A percentile compares a stretch with the other conserved stretches of the same genome.
phyloP scores from a whole-genome alignment of 2,329 filamentous ascomycete species.

The Botryosphaeria dothidea region DNA sequence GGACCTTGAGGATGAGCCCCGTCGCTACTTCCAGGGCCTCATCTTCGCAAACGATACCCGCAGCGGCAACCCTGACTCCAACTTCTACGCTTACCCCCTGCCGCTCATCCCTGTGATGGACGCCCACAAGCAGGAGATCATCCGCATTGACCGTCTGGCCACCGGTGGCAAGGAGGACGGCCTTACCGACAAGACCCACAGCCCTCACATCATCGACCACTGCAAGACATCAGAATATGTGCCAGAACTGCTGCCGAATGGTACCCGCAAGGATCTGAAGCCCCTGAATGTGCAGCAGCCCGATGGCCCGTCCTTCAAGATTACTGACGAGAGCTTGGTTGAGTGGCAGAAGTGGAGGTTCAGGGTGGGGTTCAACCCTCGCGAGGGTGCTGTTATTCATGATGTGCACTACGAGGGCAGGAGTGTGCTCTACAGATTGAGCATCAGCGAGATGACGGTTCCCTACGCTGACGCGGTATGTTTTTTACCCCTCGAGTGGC shows the following conservation, averaged over 20 bases:
- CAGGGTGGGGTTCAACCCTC: conserved; percentile 40
- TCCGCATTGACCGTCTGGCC: conserved; percentile 38
- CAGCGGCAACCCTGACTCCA: conserved; percentile 45
- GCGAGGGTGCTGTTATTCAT: conserved; percentile 67
- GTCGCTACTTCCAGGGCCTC: conserved; percentile 56
- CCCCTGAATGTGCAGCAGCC: conserved; percentile 73
- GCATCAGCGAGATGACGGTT: conserved; percentile 64
- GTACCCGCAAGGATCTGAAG: conserved; percentile 52
- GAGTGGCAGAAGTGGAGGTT: conserved; percentile 52
- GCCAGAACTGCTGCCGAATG: conserved; percentile 41
- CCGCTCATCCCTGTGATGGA: conserved; percentile 41
- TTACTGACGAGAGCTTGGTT: conserved; percentile 47
- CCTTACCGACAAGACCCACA: conserved; percentile 40
- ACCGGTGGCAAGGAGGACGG: conserved; percentile 41
- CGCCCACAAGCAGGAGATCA: conserved; percentile 34
- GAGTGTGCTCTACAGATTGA: conserved; percentile 66
- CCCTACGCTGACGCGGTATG: conserved; percentile 14
- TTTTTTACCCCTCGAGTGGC: conserved; percentile 26
- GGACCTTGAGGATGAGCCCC: conserved; percentile 47
- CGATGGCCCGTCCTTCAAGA: conserved; percentile 66
- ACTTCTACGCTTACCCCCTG: conserved; percentile 43
- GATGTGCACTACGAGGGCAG: conserved; percentile 68
- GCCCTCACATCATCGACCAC: conserved; percentile 45
- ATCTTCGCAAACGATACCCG: conserved; percentile 53
- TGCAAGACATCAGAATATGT: conserved; percentile 55